Conservation (phyloP, 148 eudicot species). For the Pharnaceum exiguum region DNA sequence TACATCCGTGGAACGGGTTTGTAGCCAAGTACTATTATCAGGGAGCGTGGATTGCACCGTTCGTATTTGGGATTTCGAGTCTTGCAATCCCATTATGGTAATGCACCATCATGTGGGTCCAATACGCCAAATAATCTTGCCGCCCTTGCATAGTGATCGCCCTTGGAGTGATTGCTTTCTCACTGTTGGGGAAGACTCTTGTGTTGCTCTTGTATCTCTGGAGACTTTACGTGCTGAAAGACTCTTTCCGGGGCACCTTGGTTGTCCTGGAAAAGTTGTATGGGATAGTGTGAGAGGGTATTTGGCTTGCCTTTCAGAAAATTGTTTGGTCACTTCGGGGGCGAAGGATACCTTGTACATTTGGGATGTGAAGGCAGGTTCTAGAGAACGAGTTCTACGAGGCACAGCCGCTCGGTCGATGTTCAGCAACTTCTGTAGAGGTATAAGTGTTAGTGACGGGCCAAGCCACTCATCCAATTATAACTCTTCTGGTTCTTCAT, state of each 20-base stretch:
- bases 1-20: constrained; percentile 28
- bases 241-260: constrained; percentile 91
- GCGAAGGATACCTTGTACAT: constrained; percentile 65
- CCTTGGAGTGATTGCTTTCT: constrained; percentile 96
- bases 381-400: constrained; percentile 89
- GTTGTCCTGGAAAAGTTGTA: constrained; percentile 65
- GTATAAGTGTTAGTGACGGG: constrained; percentile 21
- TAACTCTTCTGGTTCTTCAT: constrained; percentile 75
- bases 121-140: constrained; percentile 75
- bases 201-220: constrained; percentile 78
- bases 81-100: constrained; percentile 48
- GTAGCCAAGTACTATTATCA: constrained; percentile 54
- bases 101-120: constrained; percentile 98
- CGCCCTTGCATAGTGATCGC: constrained; percentile 55
- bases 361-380: constrained; percentile 95
- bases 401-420: constrained; percentile 90
- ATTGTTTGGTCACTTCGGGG: constrained; percentile 48
- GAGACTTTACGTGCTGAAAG: constrained; percentile 86
- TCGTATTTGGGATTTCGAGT: constrained; percentile 88
- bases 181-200: constrained; percentile 85
- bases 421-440: constrained; percentile 75
- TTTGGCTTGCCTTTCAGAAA: constrained; percentile 76
- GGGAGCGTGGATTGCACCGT: constrained; percentile 92
- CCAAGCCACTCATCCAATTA: constrained; percentile 34
- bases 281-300: constrained; percentile 91